A percentile compares a stretch with the other conserved stretches of the same genome.
Evolutionary conservation across 805 yeast species (phyloP).

Genomic region (Metschnikowia koreensis): DNA sequence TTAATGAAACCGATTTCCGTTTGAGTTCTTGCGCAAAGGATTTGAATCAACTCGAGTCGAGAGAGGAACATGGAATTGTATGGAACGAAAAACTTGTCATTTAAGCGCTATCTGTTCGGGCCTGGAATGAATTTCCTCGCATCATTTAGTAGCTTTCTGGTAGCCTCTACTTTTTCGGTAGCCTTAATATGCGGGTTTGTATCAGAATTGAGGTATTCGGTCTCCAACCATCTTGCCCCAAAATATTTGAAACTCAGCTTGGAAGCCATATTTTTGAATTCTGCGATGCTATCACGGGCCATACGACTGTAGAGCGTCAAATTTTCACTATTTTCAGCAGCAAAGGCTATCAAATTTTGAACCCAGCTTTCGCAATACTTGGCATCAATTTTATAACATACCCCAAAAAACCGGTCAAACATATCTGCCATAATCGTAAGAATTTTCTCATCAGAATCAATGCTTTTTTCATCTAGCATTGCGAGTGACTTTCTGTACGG

Average conservation of each 20-base stretch:
- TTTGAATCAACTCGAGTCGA: conserved; percentile 9
- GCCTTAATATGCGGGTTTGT: background rate
- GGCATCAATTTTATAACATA: conserved; percentile 12
- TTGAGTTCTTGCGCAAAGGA: conserved; percentile 12
- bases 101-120: background rate
- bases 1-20: conserved; percentile 52
- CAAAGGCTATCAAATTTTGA: conserved; percentile 6
- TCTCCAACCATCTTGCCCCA: conserved; percentile 4
- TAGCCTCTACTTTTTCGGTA: background rate
- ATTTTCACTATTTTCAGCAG: background rate
- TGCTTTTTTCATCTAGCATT: conserved; percentile 1
- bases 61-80: conserved; percentile 14
- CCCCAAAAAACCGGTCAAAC: conserved; percentile 17
- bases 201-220: background rate
- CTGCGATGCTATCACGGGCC: conserved; percentile 7
- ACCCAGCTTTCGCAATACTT: conserved; percentile 16
- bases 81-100: conserved; percentile 15
- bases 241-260: conserved; percentile 1
- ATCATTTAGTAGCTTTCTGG: background rate
- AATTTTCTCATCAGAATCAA: conserved; percentile 7
- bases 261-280: conserved; percentile 4
- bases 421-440: conserved; percentile 8
- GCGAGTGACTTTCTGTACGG: conserved; percentile 12
- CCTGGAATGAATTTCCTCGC: background rate
- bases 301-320: conserved; percentile 3